These are phyloP conservation scores for Puccinia polysora DNA, from an alignment of 1,284 basidiomycete genomes.

Conservation along the genomic window DNA sequence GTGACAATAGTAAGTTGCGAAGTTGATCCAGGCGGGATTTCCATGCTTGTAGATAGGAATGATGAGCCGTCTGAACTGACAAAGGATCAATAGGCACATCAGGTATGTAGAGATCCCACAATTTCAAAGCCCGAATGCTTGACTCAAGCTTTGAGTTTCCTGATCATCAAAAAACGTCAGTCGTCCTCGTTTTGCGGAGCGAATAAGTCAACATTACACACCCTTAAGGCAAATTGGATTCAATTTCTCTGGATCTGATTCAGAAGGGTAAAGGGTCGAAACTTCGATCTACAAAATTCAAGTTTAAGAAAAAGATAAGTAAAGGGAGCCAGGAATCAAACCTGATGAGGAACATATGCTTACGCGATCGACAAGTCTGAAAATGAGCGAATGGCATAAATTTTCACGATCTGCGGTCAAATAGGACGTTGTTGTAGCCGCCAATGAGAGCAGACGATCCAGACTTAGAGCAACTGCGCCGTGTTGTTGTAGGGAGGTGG, in stretches of 20 bases:
- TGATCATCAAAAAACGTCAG: too few relatives aligned
- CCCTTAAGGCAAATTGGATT: neutral
- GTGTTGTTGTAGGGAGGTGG: constrained; percentile 17
- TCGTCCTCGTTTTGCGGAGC: too few relatives aligned
- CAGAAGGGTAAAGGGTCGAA: neutral
- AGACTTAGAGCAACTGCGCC: constrained; percentile 5
- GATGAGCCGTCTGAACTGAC: constrained; percentile 39
- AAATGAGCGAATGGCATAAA: constrained; percentile 4
- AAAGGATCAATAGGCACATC: constrained; percentile 41
- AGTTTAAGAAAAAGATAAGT: neutral
- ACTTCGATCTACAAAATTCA: constrained; percentile 4
- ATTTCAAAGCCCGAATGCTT: constrained; percentile 3
- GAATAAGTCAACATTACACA: neutral
- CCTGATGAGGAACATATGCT: neutral
- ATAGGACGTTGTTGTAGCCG: constrained; percentile 5
- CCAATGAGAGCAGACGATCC: neutral
- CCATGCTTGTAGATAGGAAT: constrained; percentile 34
- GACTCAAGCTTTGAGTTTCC: neutral
- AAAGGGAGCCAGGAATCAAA: neutral
- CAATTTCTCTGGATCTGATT: neutral
- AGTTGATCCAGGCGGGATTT: constrained; percentile 15
- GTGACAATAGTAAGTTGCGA: constrained; percentile 2
- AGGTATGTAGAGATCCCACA: constrained; percentile 39
- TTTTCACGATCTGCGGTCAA: constrained; percentile 16
- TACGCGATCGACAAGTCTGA: constrained; percentile 2